Percentiles rank a stretch among this genome's conserved stretches.
phyloP scores from a whole-genome alignment of 371 early-diverging fungal species.

The Mortierella sp. region DNA sequence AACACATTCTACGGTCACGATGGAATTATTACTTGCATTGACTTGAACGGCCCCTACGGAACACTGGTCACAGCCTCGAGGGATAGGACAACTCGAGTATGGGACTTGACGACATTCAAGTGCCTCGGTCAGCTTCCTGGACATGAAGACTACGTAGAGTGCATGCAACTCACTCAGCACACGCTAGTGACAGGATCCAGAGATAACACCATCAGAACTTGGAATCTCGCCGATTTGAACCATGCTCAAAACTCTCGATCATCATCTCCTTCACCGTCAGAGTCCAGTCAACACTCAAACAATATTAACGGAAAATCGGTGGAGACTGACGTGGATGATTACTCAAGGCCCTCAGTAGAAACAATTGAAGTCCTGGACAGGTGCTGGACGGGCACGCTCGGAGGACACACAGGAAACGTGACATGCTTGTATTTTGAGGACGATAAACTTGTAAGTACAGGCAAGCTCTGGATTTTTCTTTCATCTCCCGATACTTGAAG shows the following conservation, averaged over 20 bases:
- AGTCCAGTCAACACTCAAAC: constrained; percentile 41
- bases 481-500: neutral
- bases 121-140: constrained; percentile 73
- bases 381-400: constrained; percentile 61
- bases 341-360: constrained; percentile 36
- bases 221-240: constrained; percentile 81
- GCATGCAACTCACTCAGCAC: constrained; percentile 75
- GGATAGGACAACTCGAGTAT: constrained; percentile 83
- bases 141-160: constrained; percentile 72
- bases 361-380: constrained; percentile 51
- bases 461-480: neutral
- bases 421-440: constrained; percentile 69
- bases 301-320: constrained; percentile 25
- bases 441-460: constrained; percentile 57
- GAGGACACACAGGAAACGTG: constrained; percentile 69
- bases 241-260: constrained; percentile 54
- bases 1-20: constrained; percentile 79
- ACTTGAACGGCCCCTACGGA: constrained; percentile 75
- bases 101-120: constrained; percentile 74
- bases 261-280: constrained; percentile 59
- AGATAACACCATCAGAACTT: constrained; percentile 87
- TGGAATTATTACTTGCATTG: constrained; percentile 78
- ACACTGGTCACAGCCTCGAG: constrained; percentile 81
- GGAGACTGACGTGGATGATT: constrained; percentile 23
- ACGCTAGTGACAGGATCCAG: constrained; percentile 84